Conservation (phyloP, 441 rosid genomes). For the Melastoma candidum region DNA sequence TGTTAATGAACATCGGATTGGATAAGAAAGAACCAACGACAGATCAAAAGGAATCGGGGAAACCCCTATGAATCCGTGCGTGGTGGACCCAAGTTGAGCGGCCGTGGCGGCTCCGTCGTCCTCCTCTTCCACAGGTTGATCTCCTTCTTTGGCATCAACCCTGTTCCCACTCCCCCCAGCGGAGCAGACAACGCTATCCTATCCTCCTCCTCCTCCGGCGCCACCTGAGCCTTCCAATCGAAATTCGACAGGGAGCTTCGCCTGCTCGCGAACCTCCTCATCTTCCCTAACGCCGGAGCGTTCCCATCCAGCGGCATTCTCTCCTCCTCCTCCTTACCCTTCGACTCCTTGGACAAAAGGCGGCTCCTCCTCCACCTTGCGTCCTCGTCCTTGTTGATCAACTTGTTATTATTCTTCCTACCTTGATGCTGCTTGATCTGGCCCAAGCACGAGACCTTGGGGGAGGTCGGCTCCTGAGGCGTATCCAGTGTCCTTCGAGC, state of each 20-base stretch:
- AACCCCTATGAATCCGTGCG: not conserved
- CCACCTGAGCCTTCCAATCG: slow-evolving; percentile 65
- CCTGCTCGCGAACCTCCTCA: slow-evolving; percentile 72
- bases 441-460: slow-evolving; percentile 87
- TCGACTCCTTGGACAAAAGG: not conserved
- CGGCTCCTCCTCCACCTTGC: not conserved
- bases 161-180: slow-evolving; percentile 18
- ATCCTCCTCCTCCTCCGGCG: slow-evolving; percentile 31
- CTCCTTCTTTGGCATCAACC: slow-evolving; percentile 46
- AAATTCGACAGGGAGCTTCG: slow-evolving; percentile 43
- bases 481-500: slow-evolving; percentile 36
- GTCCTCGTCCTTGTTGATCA: slow-evolving; percentile 9
- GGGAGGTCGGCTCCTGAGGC: slow-evolving; percentile 66
- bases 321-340: not conserved
- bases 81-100: slow-evolving; percentile 37
- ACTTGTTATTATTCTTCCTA: slow-evolving; percentile 21
- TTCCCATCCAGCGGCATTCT: slow-evolving; percentile 4
- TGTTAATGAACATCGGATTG: too few relatives aligned
- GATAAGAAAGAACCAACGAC: too few relatives aligned
- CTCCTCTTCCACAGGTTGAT: slow-evolving; percentile 83
- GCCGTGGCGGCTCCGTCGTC: slow-evolving; percentile 65
- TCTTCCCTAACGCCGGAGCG: slow-evolving; percentile 58
- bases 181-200: slow-evolving; percentile 73
- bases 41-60: not conserved
- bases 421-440: slow-evolving; percentile 45